phyloP scores from a whole-genome alignment of 345 rosid species.

The Salix brachista region DNA sequence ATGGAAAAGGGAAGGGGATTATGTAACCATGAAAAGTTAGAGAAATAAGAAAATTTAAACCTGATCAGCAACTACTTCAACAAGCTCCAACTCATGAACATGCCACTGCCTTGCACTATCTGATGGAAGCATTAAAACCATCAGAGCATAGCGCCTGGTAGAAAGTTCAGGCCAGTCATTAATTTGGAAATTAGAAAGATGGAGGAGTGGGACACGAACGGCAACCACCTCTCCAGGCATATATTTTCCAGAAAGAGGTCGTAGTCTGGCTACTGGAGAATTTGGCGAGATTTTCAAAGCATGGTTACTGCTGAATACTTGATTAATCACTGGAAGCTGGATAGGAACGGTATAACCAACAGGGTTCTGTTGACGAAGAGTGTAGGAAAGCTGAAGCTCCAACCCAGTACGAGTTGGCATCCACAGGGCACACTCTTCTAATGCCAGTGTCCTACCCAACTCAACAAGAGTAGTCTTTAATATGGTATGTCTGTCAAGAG shows the following conservation, averaged over 20 bases:
- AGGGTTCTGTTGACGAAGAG: constrained; percentile 92
- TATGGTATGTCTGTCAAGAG: constrained; percentile 92
- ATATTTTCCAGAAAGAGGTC: constrained; percentile 78
- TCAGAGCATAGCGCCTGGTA: constrained; percentile 83
- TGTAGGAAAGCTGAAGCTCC: constrained; percentile 90
- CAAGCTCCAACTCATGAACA: constrained; percentile 91
- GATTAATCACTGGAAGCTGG: constrained; percentile 87
- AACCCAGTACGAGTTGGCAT: constrained; percentile 97
- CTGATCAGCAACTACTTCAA: constrained; percentile 99
- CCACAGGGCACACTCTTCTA: constrained; percentile 99
- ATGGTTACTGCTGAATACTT: constrained; percentile 66
- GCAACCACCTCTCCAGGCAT: constrained; percentile 93
- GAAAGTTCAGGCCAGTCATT: constrained; percentile 99
- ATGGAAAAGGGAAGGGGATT: background rate
- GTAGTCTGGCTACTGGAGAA: constrained; percentile 75
- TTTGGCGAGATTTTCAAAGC: constrained; percentile 86
- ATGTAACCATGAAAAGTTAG: background rate
- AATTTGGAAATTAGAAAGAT: constrained; percentile 91
- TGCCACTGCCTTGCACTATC: constrained; percentile 99
- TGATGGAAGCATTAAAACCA: constrained; percentile 98
- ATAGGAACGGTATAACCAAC: constrained; percentile 92
- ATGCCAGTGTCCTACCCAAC: constrained; percentile 76
- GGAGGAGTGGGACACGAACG: constrained; percentile 92
- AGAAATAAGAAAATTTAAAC: constrained; percentile 24
- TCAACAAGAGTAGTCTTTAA: constrained; percentile 90